Percentiles rank a stretch among this genome's conserved stretches.
These are phyloP conservation scores for Xylaria sp. DNA, from an alignment of 2,329 filamentous ascomycete species.

Conservation along the genomic window DNA sequence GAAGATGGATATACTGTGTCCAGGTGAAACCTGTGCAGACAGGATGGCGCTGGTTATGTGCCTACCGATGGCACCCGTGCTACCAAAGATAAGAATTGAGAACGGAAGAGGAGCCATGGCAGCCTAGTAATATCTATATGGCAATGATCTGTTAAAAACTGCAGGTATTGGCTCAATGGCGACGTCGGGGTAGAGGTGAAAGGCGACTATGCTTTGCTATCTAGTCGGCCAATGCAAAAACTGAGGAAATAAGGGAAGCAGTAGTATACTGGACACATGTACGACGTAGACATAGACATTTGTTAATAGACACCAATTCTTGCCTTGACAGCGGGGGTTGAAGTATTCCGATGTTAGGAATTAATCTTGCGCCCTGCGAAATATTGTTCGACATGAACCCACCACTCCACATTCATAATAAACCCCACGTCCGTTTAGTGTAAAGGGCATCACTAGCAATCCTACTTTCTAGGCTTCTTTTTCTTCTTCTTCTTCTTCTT, in stretches of 20 bases:
- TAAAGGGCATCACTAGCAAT: not conserved
- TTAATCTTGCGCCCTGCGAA: not conserved
- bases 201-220: not conserved
- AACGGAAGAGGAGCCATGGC: conserved; percentile 44
- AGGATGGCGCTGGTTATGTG: conserved; percentile 50
- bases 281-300: not conserved
- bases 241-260: not conserved
- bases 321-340: not conserved
- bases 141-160: not conserved
- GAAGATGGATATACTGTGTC: conserved; percentile 58
- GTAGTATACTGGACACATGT: no score
- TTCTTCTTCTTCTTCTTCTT: no score
- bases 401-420: not conserved
- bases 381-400: not conserved
- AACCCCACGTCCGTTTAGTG: conserved; percentile 8
- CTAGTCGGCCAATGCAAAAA: not conserved
- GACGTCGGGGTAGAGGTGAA: not conserved
- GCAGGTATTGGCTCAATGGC: not conserved
- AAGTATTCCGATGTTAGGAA: not conserved
- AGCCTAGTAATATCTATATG: not conserved
- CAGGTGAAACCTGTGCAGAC: conserved; percentile 49
- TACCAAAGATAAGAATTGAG: conserved; percentile 51
- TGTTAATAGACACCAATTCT: not conserved
- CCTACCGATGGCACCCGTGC: conserved; percentile 52
- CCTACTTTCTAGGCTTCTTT: not conserved